A percentile compares a stretch with the other conserved stretches of the same genome.
phyloP scores from a whole-genome alignment of 2,329 filamentous ascomycete genomes.

The Ascochyta koolunga region DNA sequence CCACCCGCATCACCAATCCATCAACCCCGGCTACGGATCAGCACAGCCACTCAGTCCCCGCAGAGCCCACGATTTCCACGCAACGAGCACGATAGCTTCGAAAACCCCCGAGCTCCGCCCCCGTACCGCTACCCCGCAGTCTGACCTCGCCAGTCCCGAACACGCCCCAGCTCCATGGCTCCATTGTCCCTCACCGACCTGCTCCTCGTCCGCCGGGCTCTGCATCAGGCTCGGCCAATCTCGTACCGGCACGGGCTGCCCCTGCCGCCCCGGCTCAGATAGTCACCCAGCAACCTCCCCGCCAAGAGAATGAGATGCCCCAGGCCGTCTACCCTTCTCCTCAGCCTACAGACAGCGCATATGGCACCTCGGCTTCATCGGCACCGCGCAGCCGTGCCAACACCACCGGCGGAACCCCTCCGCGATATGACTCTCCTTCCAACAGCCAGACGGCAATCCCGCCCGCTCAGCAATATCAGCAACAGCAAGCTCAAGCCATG shows the following conservation, averaged over 20 bases:
- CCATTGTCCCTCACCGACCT: constrained; percentile 77
- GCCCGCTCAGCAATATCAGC: constrained; percentile 64
- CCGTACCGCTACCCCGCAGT: constrained; percentile 69
- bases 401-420: constrained; percentile 49
- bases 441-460: constrained; percentile 42
- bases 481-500: constrained; percentile 81
- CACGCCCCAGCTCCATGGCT: constrained; percentile 51
- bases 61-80: constrained; percentile 86
- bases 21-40: constrained; percentile 46
- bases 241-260: constrained; percentile 62
- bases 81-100: constrained; percentile 92
- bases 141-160: constrained; percentile 49
- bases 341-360: constrained; percentile 46
- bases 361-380: constrained; percentile 37
- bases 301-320: constrained; percentile 50
- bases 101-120: constrained; percentile 92
- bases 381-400: constrained; percentile 51
- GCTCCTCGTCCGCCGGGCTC: constrained; percentile 81
- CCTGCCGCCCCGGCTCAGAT: constrained; percentile 61
- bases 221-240: constrained; percentile 52
- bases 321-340: constrained; percentile 52
- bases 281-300: constrained; percentile 37
- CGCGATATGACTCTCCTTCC: constrained; percentile 54
- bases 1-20: constrained; percentile 59
- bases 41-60: constrained; percentile 72